These are phyloP conservation scores for Excoecaria cochinchinensis DNA, from an alignment of 345 rosid species.

Conservation along the genomic window DNA sequence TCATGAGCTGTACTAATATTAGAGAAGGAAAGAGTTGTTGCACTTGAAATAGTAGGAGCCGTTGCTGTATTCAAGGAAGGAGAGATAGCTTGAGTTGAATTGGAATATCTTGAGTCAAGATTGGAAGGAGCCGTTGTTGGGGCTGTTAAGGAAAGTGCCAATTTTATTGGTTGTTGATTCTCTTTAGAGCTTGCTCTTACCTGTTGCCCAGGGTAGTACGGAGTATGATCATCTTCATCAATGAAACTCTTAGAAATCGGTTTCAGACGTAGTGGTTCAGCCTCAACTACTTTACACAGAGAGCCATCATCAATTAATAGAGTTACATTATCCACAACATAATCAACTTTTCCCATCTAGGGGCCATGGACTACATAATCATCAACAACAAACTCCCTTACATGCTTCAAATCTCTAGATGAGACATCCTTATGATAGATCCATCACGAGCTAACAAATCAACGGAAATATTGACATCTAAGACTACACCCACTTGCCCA, in stretches of 20 bases:
- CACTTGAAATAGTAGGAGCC: not conserved
- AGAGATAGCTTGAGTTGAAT: not conserved
- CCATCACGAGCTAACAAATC: slow-evolving; percentile 76
- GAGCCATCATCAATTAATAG: slow-evolving; percentile 96
- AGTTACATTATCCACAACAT: slow-evolving; percentile 87
- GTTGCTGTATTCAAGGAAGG: not conserved
- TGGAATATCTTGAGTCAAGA: not conserved
- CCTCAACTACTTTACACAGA: slow-evolving; percentile 77
- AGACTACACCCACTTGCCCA: slow-evolving; percentile 86
- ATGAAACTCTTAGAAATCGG: slow-evolving; percentile 68
- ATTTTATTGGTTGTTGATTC: too few species aligned
- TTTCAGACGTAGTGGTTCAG: slow-evolving; percentile 75
- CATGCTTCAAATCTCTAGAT: slow-evolving; percentile 71
- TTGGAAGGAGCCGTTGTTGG: not conserved
- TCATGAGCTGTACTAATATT: not conserved
- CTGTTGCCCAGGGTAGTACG: slow-evolving; percentile 93
- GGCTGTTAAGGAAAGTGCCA: too few species aligned
- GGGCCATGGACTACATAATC: slow-evolving; percentile 91
- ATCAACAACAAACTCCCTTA: slow-evolving; percentile 79
- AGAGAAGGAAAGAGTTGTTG: not conserved
- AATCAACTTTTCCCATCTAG: slow-evolving; percentile 93
- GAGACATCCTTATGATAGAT: slow-evolving; percentile 56
- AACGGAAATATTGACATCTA: slow-evolving; percentile 69
- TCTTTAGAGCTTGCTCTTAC: slow-evolving; percentile 58
- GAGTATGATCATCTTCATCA: slow-evolving; percentile 79